These are phyloP conservation scores for Oryza nivara DNA, from an alignment of 176 grass and related monocot species.

Conservation along the genomic window DNA sequence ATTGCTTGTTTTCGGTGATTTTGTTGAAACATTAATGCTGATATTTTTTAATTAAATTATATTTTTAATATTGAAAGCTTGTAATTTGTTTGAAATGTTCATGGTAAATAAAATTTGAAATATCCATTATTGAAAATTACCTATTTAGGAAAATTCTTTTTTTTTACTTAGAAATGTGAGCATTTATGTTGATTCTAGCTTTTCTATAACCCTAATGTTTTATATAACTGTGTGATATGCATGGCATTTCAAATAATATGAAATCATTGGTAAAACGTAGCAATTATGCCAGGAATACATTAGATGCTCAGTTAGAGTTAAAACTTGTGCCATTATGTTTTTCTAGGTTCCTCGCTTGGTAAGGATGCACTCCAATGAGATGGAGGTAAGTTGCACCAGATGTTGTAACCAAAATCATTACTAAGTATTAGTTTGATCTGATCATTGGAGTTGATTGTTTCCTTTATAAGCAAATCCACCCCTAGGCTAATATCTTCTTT, in stretches of 20 bases:
- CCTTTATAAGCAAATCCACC: neutral
- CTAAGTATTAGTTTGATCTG: constrained; percentile 7
- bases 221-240: neutral
- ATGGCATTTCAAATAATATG: neutral
- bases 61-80: neutral
- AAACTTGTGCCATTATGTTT: constrained; percentile 11
- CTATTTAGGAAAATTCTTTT: neutral
- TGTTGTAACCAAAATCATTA: constrained; percentile 5
- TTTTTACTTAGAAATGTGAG: no score
- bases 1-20: neutral
- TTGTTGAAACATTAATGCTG: neutral
- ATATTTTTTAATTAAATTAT: neutral
- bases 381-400: constrained; percentile 71
- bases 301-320: neutral
- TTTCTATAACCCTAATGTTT: no score
- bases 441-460: neutral
- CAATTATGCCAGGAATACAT: neutral
- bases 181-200: no score
- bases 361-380: constrained; percentile 95
- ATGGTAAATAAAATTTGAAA: no score
- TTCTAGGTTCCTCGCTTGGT: constrained; percentile 96
- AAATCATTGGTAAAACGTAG: neutral
- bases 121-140: neutral
- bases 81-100: neutral
- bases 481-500: constrained; percentile 22